Evolutionary conservation across 2,329 filamentous ascomycete species (phyloP), one percentile per base, ranked within the genome.

Genomic region (Bretziella fagacearum): DNA sequence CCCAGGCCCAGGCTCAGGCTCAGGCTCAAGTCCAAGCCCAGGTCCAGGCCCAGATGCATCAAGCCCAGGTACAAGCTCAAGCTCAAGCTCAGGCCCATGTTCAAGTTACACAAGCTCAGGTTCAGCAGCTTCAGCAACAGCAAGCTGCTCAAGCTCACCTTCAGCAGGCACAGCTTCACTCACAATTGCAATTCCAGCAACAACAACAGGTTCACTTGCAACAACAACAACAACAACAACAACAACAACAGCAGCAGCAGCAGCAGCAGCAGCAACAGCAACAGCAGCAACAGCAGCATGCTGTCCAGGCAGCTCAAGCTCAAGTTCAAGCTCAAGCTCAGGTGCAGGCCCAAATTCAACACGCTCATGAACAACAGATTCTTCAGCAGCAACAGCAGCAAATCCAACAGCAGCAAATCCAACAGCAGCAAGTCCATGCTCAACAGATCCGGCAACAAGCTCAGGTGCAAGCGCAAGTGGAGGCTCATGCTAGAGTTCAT

Each of bases 281-380:
- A 23, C 43, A 35, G 22, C 30, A 17, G 18, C 41, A 44, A 20
- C 26, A 25, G 17, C 41, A 39, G 18, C 35, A 39, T 30, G 27
- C 27, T 30, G 30, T 35, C 3, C 46, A 48, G 15, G 46, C 46
- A 22, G 47, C 47, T 30, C 46, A 48, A 11, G 46, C 46, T 22
- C 41, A 40, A 11, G 35, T 18, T 11, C 46, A 48, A 11, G 39
- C 30, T 20, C 39, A 48, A 10, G 39, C 37, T 10, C 46, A 48
- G 4, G 39, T 25, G 6, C 46, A 44, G 3, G 39, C 30, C 11
- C 46, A 48, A 7, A 29, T 15, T 3, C 46, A 48, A 3, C 46
- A 44, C 6, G 39, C 30, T 29, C 46, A 48, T 2, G 39, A 23
- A 8, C 39, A 43, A 13, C 47, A 48, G 15, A 30, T 44, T 23